Evolutionary conservation across 768 basidiomycete species (phyloP).

Genomic region (Pisolithus albus): DNA sequence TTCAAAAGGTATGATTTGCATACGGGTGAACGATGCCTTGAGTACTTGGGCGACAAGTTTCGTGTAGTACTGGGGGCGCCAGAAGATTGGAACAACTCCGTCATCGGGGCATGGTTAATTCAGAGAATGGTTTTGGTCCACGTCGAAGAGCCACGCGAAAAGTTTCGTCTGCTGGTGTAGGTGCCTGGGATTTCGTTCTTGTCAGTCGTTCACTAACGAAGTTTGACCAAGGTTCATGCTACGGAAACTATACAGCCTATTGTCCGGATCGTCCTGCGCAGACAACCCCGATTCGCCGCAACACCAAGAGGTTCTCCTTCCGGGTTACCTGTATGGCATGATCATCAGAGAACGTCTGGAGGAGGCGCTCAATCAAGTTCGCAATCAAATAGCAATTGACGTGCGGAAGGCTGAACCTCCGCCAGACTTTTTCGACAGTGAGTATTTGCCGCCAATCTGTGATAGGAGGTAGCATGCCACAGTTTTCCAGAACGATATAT

Average conservation of each 20-base stretch:
- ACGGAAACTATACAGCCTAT: constrained; percentile 86
- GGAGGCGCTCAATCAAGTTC: constrained; percentile 72
- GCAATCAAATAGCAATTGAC: constrained; percentile 63
- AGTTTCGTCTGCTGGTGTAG: constrained; percentile 91
- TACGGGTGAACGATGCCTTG: constrained; percentile 86
- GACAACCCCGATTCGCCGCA: constrained; percentile 99
- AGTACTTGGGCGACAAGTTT: constrained; percentile 96
- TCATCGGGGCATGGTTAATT: constrained; percentile 76
- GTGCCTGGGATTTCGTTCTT: constrained; percentile 23
- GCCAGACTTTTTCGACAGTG: constrained; percentile 88
- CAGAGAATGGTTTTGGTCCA: constrained; percentile 88
- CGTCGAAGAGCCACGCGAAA: constrained; percentile 79
- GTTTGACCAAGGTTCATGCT: constrained; percentile 79
- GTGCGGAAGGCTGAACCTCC: constrained; percentile 63
- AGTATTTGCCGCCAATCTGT: constrained; percentile 23
- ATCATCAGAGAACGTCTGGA: constrained; percentile 97
- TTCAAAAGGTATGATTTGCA: constrained; percentile 90
- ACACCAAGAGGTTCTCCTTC: constrained; percentile 94
- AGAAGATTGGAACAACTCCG: constrained; percentile 85
- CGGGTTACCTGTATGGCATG: constrained; percentile 89
- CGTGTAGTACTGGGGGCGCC: constrained; percentile 84
- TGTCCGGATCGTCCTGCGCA: constrained; percentile 81
- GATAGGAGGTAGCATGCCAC: constrained; percentile 4
- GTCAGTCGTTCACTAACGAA: constrained; percentile 4
- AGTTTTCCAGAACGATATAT: constrained; percentile 66